Evolutionary conservation across 1,284 basidiomycete species (phyloP), one percentile per base, ranked within the genome.

Genomic region (Apiotrichum mycotoxinovorans): DNA sequence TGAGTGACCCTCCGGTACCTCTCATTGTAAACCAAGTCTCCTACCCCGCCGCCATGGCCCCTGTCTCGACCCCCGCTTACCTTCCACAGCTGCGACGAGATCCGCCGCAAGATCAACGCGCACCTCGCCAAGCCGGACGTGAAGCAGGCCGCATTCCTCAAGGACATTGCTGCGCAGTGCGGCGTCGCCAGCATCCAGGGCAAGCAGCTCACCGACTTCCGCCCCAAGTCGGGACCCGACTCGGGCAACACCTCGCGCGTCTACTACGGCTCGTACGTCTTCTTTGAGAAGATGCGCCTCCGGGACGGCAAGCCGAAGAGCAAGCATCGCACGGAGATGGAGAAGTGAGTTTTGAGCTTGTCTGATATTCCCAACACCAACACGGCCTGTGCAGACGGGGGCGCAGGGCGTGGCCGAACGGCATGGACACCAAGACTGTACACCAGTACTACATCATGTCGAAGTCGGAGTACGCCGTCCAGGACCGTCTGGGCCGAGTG

Each of bases 181-280:
- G 23, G 51, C 58, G 10, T 56, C 44, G 14, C 54, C 51, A 54
- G 46, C 17, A 54, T 54, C 38, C 52, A 54, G 27, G 45, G 52
- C 52, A 54, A 54, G 44, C 52, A 54, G 52, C 45, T 54, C 37
- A 47, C 44, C 45, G 52, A 54, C 52, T 54, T 54, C 20, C 52
- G 44, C 37, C 33, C 37, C 27, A 47, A 54, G 37, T 22, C 23
- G 12, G 52, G 52, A 1, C 44, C 52, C 9, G 26, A 41, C 34
- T n/a, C 52, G 1, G 52, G 52, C 26, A 47, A 47, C 38, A 47
- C 52, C n/a, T 54, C 52, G 26, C 52, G 52, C 11, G 52, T 54
- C 8, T 54, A 54, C 45, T 54, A 54, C 27, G 52, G 37, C 26
- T 46, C 42, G 23, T 54, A 54, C 35, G 37, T 54, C n/a, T 54